Percentiles rank a stretch among this genome's conserved stretches.
phyloP scores from a whole-genome alignment of 768 basidiomycete species.

The Lactifluus volemus region DNA sequence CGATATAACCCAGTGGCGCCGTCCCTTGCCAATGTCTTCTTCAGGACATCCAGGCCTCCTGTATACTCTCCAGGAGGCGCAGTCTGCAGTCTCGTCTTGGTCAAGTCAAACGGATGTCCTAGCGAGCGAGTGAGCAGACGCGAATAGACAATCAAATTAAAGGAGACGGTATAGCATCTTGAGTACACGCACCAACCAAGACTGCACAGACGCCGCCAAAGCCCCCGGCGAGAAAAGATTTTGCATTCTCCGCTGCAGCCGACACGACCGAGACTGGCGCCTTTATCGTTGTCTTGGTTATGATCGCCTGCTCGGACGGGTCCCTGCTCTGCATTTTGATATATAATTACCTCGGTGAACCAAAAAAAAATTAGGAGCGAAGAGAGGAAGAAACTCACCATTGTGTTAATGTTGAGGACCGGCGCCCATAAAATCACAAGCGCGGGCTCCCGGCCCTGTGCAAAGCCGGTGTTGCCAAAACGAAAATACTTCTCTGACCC shows the following conservation, averaged over 20 bases:
- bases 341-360: neutral
- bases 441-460: neutral
- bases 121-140: neutral
- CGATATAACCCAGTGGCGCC: constrained; percentile 83
- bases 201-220: constrained; percentile 85
- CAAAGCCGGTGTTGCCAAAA: no score
- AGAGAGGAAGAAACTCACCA: neutral
- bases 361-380: neutral
- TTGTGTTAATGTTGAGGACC: neutral
- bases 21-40: constrained; percentile 84
- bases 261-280: constrained; percentile 18
- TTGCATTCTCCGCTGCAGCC: constrained; percentile 38
- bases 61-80: constrained; percentile 82
- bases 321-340: constrained; percentile 9
- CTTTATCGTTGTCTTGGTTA: neutral
- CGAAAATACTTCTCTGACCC: no score
- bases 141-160: neutral
- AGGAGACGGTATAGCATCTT: neutral
- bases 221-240: constrained; percentile 91
- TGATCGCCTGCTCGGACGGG: constrained; percentile 2
- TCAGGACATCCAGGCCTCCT: constrained; percentile 89
- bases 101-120: constrained; percentile 98
- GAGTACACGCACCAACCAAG: constrained; percentile 64
- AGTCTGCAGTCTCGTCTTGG: constrained; percentile 93
- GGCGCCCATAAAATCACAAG: neutral